Base-by-base conservation (phyloP, 2,329 filamentous ascomycete species). In the Neophaeococcomyces mojaviensis region DNA sequence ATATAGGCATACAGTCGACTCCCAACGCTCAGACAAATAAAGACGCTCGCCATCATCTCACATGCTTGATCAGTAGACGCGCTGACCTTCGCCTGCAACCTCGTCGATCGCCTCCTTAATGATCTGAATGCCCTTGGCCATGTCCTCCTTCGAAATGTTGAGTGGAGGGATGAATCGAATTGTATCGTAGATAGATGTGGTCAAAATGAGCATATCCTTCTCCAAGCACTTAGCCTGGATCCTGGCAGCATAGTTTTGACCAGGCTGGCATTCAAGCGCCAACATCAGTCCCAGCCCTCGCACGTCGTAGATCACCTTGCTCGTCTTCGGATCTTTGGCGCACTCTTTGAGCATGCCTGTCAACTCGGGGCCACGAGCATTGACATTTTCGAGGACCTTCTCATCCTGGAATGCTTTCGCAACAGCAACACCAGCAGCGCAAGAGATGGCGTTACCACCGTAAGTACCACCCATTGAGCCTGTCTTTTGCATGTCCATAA, bases 181-280 rank as follows among this genome's bases (percentile, higher is more conserved):
- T 1, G 64, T 67, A 47, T 67, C 64, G 52, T 67, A 66, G 44
- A 68, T 66, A 12, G 58, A 61, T 12, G 65, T 68, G 8, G 64
- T 67, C 34, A 68, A 53, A 7, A 66, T 58, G 50, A 68, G 44
- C 63, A 68, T 60, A 40, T 59, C 61, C 49, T 60, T 62, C 49
- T 65, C 59, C 55, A 64, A 55, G 44, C 64, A 68, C 52, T 64
- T 64, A n/a, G 59, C 58, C 51, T 67, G 64, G 7, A 68, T 59
- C 51, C 62, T 67, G 20, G 57, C 57, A 2, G 60, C 64, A 43
- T 62, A 60, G 30, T 61, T 58, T n/a, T 61, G 55, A 4, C 63
- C 62, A 2, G 61, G 60, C 33, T 56, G 57, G 52, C 58, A 66
- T 50, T 68, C 64, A 15, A 64, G 39, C 4, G 63, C 65, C 35